phyloP scores from a whole-genome alignment of 306 rosid genomes.

The Gleditsia sinensis region DNA sequence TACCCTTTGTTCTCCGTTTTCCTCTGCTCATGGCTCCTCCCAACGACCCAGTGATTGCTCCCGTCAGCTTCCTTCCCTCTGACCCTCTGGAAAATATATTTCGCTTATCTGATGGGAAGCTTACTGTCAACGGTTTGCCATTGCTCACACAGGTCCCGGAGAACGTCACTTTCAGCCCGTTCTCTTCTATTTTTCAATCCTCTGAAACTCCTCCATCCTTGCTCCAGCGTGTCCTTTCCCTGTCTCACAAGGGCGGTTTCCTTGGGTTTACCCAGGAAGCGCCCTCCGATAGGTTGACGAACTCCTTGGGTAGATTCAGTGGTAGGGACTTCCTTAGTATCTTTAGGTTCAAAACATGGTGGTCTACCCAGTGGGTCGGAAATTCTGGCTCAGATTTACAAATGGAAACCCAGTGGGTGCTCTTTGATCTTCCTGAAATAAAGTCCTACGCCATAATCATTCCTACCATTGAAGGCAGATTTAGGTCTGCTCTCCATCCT shows the following conservation, averaged over 20 bases:
- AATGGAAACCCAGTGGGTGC: constrained; percentile 93
- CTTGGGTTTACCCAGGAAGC: constrained; percentile 56
- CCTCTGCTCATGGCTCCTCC: constrained; percentile 63
- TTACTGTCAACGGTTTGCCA: constrained; percentile 53
- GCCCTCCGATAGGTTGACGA: constrained; percentile 61
- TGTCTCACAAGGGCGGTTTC: constrained; percentile 73
- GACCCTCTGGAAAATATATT: constrained; percentile 35
- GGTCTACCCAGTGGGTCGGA: constrained; percentile 95
- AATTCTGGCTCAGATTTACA: constrained; percentile 81
- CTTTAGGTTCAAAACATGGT: constrained; percentile 97
- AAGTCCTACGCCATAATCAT: constrained; percentile 68
- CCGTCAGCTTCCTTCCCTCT: background rate
- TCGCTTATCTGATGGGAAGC: constrained; percentile 52
- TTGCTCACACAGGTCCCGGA: constrained; percentile 68
- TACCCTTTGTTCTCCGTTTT: background rate
- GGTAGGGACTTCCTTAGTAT: constrained; percentile 66
- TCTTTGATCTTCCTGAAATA: constrained; percentile 68
- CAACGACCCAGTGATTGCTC: constrained; percentile 42
- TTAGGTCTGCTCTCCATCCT: constrained; percentile 77
- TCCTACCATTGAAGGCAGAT: constrained; percentile 63
- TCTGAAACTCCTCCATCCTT: constrained; percentile 61
- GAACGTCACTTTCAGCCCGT: constrained; percentile 67
- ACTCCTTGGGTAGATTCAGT: constrained; percentile 67
- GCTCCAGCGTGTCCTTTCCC: constrained; percentile 48
- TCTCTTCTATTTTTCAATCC: constrained; percentile 42